phyloP scores from a whole-genome alignment of 2,329 filamentous ascomycete species.

The Hypomyces rosellus region DNA sequence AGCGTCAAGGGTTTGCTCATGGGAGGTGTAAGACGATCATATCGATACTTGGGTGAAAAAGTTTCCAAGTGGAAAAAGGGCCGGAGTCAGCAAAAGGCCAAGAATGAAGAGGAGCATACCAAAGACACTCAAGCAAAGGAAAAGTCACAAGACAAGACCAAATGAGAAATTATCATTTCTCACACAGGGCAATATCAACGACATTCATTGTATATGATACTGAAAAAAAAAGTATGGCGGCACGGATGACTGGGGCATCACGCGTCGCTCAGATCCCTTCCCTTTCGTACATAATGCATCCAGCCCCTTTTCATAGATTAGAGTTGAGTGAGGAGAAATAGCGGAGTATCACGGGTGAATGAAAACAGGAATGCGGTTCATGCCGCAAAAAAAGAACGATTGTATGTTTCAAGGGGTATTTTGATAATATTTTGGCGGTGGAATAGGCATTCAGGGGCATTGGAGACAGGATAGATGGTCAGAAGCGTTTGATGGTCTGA shows the following conservation, averaged over 20 bases:
- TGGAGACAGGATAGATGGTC: no score
- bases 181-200: background rate
- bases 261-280: background rate
- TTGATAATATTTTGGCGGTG: no score
- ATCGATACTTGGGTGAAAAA: conserved; percentile 80
- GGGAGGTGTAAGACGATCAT: conserved; percentile 62
- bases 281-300: background rate
- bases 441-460: no score
- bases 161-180: background rate
- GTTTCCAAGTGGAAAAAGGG: conserved; percentile 55
- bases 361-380: no score
- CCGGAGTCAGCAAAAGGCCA: conserved; percentile 19
- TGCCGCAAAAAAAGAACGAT: no score
- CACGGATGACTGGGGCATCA: background rate
- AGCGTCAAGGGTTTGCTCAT: conserved; percentile 80
- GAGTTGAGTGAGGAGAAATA: no score
- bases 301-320: no score
- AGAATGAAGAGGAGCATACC: conserved; percentile 15
- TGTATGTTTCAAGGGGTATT: no score
- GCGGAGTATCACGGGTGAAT: no score
- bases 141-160: conserved; percentile 4
- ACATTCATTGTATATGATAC: background rate
- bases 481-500: no score
- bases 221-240: background rate
- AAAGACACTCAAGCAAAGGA: conserved; percentile 12